Base-by-base conservation (phyloP, 306 rosid genomes). In the Quercus parvula region DNA sequence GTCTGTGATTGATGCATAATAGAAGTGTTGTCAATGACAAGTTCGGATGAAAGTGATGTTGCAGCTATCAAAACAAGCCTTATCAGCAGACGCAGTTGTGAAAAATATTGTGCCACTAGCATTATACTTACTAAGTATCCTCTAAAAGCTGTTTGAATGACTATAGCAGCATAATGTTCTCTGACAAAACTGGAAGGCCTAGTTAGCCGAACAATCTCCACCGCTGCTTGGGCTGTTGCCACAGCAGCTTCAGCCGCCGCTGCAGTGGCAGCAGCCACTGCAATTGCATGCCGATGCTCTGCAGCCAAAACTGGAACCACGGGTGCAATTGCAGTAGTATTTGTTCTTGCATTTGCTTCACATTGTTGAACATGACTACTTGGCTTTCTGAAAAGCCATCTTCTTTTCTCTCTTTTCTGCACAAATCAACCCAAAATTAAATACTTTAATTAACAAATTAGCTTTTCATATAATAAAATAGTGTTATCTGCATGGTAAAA, bases 121-220 rank as follows among this genome's bases (percentile, higher is more conserved):
- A 41, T 41, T 41, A 8, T 8, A 78, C 82, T 78, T 38, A 83
- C 86, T 31, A 83, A 79, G 54, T 79, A 83, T 18, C 86, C 83
- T 79, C 86, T 79, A 56, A 83, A 79, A 18, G 83, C 75, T 5
- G 83, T 75, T 79, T 83, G 86, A 79, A 83, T 83, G 51, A 79
- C 46, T n/a, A 75, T 33, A 71, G 77, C 83, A 5, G 81, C 83
- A 62, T 35, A 75, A 5, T 74, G 81, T 20, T 75, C 64, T 59
- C 20, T 70, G 33, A 17, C 52, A 52, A 79, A 70, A 55, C 15
- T 78, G 41, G 35, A 57, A 20, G 74, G 83, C 55, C 38, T 54
- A 24, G 77, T 78, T 30, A 67, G 79, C 59, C 70, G 56, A 33
- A 78, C 82, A 67, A 78, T 78, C 59, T 78, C 70, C 31, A 46